Evolutionary conservation across 2,329 filamentous ascomycete genomes (phyloP).

Genomic region (Sporothrix pseudoabietina): DNA sequence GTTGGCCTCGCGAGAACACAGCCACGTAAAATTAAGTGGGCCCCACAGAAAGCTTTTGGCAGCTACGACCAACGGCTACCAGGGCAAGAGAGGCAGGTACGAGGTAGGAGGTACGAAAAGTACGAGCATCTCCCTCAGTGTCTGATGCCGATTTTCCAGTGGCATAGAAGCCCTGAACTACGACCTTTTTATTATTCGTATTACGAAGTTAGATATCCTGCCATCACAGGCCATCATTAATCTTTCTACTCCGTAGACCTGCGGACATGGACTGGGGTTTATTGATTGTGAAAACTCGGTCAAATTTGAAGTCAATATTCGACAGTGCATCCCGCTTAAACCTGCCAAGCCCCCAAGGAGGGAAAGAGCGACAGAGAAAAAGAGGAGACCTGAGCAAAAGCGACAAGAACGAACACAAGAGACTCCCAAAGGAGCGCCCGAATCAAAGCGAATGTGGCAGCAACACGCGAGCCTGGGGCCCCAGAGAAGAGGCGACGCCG

Average conservation of each 20-base stretch:
- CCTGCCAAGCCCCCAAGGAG: conserved; percentile 26
- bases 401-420: neutral
- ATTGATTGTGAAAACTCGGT: neutral
- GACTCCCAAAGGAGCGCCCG: neutral
- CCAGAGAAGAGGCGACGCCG: conserved; percentile 1
- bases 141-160: neutral
- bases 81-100: neutral
- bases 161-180: neutral
- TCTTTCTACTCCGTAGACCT: neutral
- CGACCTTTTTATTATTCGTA: neutral
- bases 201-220: too few relatives aligned
- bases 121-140: neutral
- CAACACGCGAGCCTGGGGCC: neutral
- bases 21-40: conserved; percentile 15
- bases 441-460: conserved; percentile 4
- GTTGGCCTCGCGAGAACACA: conserved; percentile 20
- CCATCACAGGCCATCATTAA: neutral
- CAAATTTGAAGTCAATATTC: neutral
- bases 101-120: neutral
- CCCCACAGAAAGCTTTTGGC: neutral
- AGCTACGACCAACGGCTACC: neutral
- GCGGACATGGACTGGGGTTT: neutral
- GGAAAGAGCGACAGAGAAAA: conserved; percentile 24
- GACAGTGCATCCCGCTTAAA: conserved; percentile 17
- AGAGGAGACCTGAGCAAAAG: conserved; percentile 2